Percentiles rank a stretch among this genome's conserved stretches.
phyloP scores from a whole-genome alignment of 441 rosid genomes.

The Gossypium lobatum region DNA sequence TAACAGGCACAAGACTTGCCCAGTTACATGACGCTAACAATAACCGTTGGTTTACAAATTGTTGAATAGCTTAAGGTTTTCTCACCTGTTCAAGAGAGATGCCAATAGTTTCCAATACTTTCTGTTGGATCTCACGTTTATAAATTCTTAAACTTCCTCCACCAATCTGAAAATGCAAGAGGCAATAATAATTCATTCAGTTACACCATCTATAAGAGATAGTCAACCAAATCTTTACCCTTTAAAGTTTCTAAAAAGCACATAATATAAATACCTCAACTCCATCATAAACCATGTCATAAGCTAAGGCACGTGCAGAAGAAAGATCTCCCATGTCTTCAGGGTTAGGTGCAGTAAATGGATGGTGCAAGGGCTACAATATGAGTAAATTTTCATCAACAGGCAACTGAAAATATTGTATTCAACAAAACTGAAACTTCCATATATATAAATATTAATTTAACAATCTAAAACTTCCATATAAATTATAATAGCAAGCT shows the following conservation, averaged over 20 bases:
- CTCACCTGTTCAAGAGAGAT: constrained; percentile 71
- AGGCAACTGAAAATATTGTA: background rate
- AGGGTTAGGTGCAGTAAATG: constrained; percentile 91
- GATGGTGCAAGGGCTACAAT: constrained; percentile 86
- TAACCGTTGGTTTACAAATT: background rate
- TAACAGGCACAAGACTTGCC: background rate
- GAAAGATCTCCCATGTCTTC: constrained; percentile 80
- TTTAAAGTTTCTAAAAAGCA: background rate
- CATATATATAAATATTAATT: background rate
- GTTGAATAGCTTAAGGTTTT: background rate
- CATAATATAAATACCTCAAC: constrained; percentile 60
- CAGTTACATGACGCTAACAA: background rate
- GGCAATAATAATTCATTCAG: constrained; percentile 6
- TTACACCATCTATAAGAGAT: constrained; percentile 1
- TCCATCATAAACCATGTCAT: constrained; percentile 97
- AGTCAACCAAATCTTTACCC: constrained; percentile 9
- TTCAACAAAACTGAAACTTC: background rate
- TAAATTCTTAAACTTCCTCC: constrained; percentile 97
- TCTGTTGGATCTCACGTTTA: constrained; percentile 79
- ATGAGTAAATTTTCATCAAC: constrained; percentile 6
- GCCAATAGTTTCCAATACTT: constrained; percentile 78
- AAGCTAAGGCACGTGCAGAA: constrained; percentile 90
- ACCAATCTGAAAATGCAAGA: constrained; percentile 59
- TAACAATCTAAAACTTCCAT: background rate
- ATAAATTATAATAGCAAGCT: background rate